phyloP scores from a whole-genome alignment of 176 grass and related monocot genomes.

The Stipa capillata region DNA sequence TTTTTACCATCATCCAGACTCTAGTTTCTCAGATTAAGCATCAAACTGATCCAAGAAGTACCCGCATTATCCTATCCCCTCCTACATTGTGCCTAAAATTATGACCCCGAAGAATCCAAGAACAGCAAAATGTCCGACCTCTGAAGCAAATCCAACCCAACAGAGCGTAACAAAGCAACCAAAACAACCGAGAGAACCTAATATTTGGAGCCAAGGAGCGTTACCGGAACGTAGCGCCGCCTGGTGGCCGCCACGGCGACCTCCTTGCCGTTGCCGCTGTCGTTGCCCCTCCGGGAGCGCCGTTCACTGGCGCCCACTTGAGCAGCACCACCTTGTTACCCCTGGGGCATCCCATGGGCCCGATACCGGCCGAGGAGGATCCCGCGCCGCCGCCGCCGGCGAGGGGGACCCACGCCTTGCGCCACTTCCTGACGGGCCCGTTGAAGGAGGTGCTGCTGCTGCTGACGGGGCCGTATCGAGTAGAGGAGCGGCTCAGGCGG shows the following conservation, averaged over 20 bases:
- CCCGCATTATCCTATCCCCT: not conserved
- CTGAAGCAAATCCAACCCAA: not conserved
- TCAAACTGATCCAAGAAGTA: not conserved
- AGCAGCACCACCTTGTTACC: constrained; percentile 42
- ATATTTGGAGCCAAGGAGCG: not conserved
- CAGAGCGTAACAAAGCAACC: not conserved
- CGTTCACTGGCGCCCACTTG: constrained; percentile 63
- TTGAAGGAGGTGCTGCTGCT: constrained; percentile 50
- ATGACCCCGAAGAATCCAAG: not conserved
- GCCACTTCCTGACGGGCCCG: constrained; percentile 73
- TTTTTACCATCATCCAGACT: not conserved
- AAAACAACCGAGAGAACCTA: not conserved
- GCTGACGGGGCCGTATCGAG: constrained; percentile 55
- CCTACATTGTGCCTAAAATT: not conserved
- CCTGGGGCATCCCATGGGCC: not conserved
- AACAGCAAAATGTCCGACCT: not conserved
- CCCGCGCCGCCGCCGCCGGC: not conserved
- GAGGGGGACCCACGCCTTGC: constrained; percentile 68
- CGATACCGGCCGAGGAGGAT: not conserved
- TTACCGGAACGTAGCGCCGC: constrained; percentile 69
- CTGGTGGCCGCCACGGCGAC: constrained; percentile 16
- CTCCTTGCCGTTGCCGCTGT: not conserved
- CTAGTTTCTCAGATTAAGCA: not conserved
- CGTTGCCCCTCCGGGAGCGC: not conserved
- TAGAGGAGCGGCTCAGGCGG: constrained; percentile 63